Percentiles rank a stretch among this genome's conserved stretches.
phyloP scores from a whole-genome alignment of 257 asterid species.

The Solanum tacnaense region DNA sequence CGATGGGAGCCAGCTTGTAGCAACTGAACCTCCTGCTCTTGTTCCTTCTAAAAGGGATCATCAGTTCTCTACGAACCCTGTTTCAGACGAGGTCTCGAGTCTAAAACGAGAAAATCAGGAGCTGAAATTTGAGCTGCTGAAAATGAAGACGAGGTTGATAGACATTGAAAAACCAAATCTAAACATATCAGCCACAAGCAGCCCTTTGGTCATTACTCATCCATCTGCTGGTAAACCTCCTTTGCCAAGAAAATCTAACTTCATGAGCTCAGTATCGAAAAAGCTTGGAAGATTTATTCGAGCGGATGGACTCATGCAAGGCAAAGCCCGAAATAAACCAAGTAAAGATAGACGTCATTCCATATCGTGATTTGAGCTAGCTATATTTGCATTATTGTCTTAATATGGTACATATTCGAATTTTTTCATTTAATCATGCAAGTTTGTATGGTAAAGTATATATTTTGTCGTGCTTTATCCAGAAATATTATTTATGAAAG shows the following conservation, averaged over 20 bases:
- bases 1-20: constrained; percentile 19
- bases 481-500: background rate
- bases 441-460: background rate
- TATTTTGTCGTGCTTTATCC: background rate
- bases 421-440: background rate
- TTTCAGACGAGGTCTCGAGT: constrained; percentile 30
- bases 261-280: constrained; percentile 59
- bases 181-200: constrained; percentile 17
- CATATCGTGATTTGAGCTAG: constrained; percentile 35
- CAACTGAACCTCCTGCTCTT: constrained; percentile 25
- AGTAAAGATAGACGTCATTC: constrained; percentile 65
- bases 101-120: constrained; percentile 59
- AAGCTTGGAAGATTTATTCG: constrained; percentile 48
- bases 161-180: constrained; percentile 32
- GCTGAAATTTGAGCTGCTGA: constrained; percentile 54
- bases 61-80: constrained; percentile 16
- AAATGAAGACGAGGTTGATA: constrained; percentile 36
- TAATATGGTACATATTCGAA: background rate
- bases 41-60: constrained; percentile 12
- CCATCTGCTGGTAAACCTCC: constrained; percentile 47
- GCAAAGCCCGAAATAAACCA: constrained; percentile 40
- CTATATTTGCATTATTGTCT: background rate
- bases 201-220: constrained; percentile 21
- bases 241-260: constrained; percentile 39
- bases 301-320: constrained; percentile 32